phyloP scores from a whole-genome alignment of 768 basidiomycete genomes.

The Albatrellus ellisii region DNA sequence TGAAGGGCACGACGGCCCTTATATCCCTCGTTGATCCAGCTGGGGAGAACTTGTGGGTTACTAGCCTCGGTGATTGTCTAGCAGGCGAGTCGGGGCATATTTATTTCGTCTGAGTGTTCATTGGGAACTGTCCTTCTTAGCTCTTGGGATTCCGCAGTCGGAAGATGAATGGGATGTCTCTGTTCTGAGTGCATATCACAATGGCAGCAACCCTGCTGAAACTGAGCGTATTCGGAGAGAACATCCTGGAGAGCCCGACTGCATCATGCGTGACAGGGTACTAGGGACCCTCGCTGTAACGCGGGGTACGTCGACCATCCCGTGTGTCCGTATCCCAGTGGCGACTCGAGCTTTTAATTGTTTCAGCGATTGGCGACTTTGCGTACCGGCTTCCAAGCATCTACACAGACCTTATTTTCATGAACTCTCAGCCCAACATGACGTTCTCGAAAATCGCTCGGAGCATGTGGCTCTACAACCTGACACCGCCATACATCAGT shows the following conservation, averaged over 20 bases:
- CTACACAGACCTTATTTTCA: slow-evolving; percentile 35
- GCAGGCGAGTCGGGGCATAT: slow-evolving; percentile 25
- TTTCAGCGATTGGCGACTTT: slow-evolving; percentile 39
- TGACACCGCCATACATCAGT: slow-evolving; percentile 42
- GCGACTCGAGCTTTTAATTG: background rate
- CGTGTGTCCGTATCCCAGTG: too few species aligned
- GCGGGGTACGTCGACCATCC: slow-evolving; percentile 25
- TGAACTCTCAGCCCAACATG: too few species aligned
- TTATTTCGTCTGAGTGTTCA: background rate
- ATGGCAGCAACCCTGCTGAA: slow-evolving; percentile 32
- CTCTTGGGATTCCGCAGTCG: slow-evolving; percentile 25
- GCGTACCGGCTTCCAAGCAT: slow-evolving; percentile 36
- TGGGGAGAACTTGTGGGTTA: slow-evolving; percentile 36
- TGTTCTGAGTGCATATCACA: slow-evolving; percentile 36
- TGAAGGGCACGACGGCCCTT: slow-evolving; percentile 39
- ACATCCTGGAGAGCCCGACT: slow-evolving; percentile 34
- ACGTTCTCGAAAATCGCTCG: too few species aligned
- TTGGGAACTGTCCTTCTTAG: slow-evolving; percentile 16
- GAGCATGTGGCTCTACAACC: too few species aligned
- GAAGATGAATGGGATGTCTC: slow-evolving; percentile 25
- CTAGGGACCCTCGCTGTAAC: slow-evolving; percentile 45
- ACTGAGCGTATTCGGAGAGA: slow-evolving; percentile 26
- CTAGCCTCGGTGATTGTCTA: slow-evolving; percentile 42
- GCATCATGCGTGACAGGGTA: slow-evolving; percentile 31
- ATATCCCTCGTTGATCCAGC: slow-evolving; percentile 32